phyloP scores from a whole-genome alignment of 2,329 filamentous ascomycete species.

The Calonectria fujianensis region DNA sequence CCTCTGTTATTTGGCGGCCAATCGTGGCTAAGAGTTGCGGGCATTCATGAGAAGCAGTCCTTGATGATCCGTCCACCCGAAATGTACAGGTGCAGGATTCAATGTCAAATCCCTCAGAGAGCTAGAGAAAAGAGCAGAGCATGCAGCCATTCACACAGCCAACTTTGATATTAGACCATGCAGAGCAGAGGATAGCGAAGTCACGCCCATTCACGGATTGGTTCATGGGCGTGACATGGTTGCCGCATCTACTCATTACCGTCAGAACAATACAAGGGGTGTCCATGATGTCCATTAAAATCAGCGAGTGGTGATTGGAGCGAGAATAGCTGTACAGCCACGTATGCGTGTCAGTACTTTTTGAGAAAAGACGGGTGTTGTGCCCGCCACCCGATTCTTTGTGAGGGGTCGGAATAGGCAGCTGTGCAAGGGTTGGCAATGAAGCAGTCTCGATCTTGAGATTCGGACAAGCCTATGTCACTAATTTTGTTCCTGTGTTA shows the following conservation, averaged over 20 bases:
- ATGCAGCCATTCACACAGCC: background rate
- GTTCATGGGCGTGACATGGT: background rate
- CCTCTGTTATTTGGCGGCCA: constrained; percentile 25
- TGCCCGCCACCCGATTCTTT: background rate
- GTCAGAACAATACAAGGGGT: background rate
- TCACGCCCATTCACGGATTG: background rate
- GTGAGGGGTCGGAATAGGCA: too few relatives aligned
- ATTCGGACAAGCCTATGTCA: background rate
- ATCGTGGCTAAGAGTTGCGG: background rate
- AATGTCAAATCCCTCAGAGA: background rate
- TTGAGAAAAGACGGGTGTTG: background rate
- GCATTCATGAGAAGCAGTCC: constrained; percentile 2
- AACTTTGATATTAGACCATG: background rate
- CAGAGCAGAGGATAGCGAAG: background rate
- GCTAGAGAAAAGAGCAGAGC: background rate
- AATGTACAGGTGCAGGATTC: background rate
- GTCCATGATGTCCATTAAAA: background rate
- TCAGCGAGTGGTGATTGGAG: background rate
- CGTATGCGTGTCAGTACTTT: background rate
- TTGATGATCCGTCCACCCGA: background rate
- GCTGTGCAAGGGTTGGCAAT: background rate
- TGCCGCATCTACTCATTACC: background rate
- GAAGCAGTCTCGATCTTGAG: background rate
- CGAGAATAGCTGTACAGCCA: too few relatives aligned
- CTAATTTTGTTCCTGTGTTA: background rate